These are phyloP conservation scores for Solanum sejunctum DNA, from an alignment of 257 asterid genomes.

Conservation along the genomic window DNA sequence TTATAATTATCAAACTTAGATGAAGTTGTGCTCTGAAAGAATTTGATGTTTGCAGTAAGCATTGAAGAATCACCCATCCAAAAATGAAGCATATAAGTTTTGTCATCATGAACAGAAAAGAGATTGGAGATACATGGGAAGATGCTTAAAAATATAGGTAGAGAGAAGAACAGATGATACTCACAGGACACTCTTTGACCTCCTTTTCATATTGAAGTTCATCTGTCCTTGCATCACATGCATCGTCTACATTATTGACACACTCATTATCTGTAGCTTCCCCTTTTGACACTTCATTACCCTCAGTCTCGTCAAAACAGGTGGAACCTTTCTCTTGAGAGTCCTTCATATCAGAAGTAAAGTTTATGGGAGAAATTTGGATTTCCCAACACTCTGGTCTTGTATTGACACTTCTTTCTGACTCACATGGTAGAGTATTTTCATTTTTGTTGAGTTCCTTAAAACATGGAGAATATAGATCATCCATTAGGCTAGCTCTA, in stretches of 20 bases:
- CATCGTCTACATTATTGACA: conserved; percentile 5
- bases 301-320: conserved; percentile 27
- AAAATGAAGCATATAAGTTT: background rate
- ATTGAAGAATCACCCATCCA: background rate
- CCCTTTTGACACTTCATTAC: conserved; percentile 30
- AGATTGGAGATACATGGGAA: background rate
- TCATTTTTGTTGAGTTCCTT: conserved; percentile 26
- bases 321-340: conserved; percentile 34
- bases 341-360: conserved; percentile 13
- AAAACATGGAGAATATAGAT: conserved; percentile 29
- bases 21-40: background rate
- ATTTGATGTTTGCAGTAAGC: background rate
- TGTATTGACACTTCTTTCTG: conserved; percentile 26
- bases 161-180: background rate
- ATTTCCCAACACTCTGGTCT: conserved; percentile 24
- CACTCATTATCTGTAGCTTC: conserved; percentile 17
- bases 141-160: background rate
- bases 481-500: conserved; percentile 32
- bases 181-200: conserved; percentile 14
- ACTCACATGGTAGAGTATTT: conserved; percentile 30
- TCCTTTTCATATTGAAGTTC: conserved; percentile 18
- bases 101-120: background rate
- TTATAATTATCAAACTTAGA: background rate
- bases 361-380: conserved; percentile 29
- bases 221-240: conserved; percentile 4